Conservation (phyloP, 352 stramenopile genomes). For the Phytophthora macrochlamydospora region DNA sequence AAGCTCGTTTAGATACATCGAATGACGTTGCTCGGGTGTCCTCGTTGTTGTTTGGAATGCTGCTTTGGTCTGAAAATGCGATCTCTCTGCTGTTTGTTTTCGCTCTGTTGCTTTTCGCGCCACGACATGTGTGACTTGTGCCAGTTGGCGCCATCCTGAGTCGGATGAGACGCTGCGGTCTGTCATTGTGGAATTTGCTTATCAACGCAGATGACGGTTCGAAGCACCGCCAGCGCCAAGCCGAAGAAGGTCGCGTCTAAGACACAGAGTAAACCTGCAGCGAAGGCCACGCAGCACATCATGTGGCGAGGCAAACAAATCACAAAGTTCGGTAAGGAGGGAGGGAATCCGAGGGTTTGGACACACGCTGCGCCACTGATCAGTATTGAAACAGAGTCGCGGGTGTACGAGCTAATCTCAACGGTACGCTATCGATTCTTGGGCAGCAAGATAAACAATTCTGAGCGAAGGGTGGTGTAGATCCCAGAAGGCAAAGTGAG, state of each 20-base stretch:
- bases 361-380: neutral
- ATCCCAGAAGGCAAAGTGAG: conserved; percentile 81
- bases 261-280: conserved; percentile 16
- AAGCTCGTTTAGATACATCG: conserved; percentile 5
- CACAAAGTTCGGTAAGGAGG: conserved; percentile 65
- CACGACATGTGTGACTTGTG: conserved; percentile 7
- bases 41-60: neutral
- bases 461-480: conserved; percentile 22
- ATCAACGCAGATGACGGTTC: conserved; percentile 32
- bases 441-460: neutral
- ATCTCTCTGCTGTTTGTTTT: neutral
- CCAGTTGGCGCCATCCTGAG: conserved; percentile 25
- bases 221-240: conserved; percentile 6
- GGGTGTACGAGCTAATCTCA: conserved; percentile 83
- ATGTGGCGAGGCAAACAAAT: conserved; percentile 76
- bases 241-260: conserved; percentile 25
- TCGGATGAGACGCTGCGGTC: neutral
- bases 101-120: conserved; percentile 14
- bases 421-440: conserved; percentile 33
- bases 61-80: neutral
- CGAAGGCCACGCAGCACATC: conserved; percentile 56
- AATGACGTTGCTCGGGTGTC: conserved; percentile 16
- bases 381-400: conserved; percentile 50
- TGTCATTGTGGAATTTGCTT: neutral
- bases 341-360: neutral